Base-by-base conservation (phyloP, 768 basidiomycete species). In the Lentinus brumalis region DNA sequence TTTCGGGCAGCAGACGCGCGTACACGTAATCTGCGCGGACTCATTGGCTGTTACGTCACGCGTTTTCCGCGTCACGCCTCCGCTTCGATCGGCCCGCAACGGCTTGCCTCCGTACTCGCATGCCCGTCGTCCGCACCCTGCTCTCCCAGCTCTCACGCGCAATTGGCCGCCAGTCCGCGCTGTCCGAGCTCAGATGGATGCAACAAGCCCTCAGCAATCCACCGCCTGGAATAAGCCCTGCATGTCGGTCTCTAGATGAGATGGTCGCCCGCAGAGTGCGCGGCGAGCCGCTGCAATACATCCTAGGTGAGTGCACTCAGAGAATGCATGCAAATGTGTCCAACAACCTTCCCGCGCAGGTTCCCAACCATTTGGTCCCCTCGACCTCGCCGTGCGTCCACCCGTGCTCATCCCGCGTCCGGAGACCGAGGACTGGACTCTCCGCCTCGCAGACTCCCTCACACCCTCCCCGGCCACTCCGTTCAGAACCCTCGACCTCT, bases 371-470 rank as follows among this genome's bases (percentile, higher is more conserved):
- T 97, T 98, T 74, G 94, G 94, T 9, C 85, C 89, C 5, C 84
- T 98, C 50, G 79, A 84, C 67, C 81, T 98, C 68, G 77, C 86
- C 60, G 78, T 81, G 10, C 84, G 91, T 16, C 78, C 89, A 2
- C 96, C 96, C 1, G 86, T 88, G 16, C 86, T 98, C 64, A 98
- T 98, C 45, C 96, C 96, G 12, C 89, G 96, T 14, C 92, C 95
- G 46, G 96, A 99, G 74, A 99, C 96, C 0, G 94, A 97, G 69
- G 75, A 93, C 64, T 92, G 91, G 90, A 79, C 87, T 7, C 72
- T 85, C 9, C 81, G 79, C 53, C 82, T 94, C 57, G 80, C 87
- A 30, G 75, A 81, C 12, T 68, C 71, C n/a, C 67, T 84, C 53
- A 61, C 73, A 3, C 79, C 61, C 6, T 18, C 70, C 73, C 15